Base-by-base conservation (phyloP, 192 early-diverging fungal species). In the Jimgerdemannia flammicorona region DNA sequence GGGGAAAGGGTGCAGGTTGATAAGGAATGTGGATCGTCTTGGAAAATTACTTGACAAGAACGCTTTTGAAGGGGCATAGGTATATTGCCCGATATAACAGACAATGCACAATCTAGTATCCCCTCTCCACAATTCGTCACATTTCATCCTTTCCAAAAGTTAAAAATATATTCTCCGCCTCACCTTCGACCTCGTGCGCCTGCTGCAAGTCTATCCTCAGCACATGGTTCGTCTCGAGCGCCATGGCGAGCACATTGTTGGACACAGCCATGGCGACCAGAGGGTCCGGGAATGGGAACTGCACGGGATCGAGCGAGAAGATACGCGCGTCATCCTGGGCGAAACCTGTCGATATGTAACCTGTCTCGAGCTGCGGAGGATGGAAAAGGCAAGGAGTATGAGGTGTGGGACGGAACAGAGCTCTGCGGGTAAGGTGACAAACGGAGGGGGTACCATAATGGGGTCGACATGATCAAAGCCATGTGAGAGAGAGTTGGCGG, bases 121-220 rank as follows among this genome's bases (percentile, higher is more conserved):
- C 66, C 68, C 63, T 68, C 9, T 65, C 29, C 20, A 41, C 44
- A 74, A 43, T 3, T 9, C 18, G 43, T 19, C 7, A 49, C 4
- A 68, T 64, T 75, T n/a, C 80, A n/a, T 44, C 40, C 43, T 19
- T 4, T 65, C 42, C 42, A 44, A 44, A 8, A 65, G 4, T n/a
- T 7, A 29, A 29, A 29, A 29, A 29, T 29, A 29, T 29, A 29
- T 29, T 29, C 29, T 29, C 29, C 29, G 29, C 41, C 72, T 65
- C 80, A 92, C 93, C 93, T 84, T 94, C 92, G 43, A 94, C 86
- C 70, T 91, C 86, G 54, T 95, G 86, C 4, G 91, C 86, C 71
- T 95, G 90, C 40, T 94, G 94, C 17, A 99, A 86, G 79, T 97
- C 94, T 77, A 99, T 98, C 71, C 96, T 89, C 54, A 97, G 81